Conservation (phyloP, 1,284 basidiomycete genomes). For the Anthracocystis panici-leucophaei region DNA sequence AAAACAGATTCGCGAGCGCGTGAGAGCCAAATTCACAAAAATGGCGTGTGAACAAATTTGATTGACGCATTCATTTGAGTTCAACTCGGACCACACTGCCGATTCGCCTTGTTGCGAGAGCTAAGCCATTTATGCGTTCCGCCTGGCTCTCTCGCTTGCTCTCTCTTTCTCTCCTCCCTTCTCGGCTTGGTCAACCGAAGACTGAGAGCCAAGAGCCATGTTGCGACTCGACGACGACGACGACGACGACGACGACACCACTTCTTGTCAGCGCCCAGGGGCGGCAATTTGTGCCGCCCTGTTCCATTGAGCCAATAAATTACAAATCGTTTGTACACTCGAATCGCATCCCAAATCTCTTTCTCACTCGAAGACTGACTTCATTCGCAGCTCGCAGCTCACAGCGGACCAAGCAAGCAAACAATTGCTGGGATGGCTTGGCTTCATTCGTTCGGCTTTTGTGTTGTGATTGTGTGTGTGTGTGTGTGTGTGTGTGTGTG, state of each 20-base stretch:
- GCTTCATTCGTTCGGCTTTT: too few species aligned
- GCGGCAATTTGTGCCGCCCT: background rate
- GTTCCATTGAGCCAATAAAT: too few species aligned
- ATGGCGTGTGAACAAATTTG: slow-evolving; percentile 6
- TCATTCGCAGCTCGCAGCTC: too few species aligned
- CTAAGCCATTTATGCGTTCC: background rate
- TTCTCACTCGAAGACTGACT: too few species aligned
- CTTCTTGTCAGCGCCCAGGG: background rate
- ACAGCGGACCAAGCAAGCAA: too few species aligned
- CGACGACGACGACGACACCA: background rate
- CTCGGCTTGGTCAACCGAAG: slow-evolving; percentile 9
- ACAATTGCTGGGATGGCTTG: too few species aligned
- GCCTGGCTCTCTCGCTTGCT: slow-evolving; percentile 5
- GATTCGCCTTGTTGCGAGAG: background rate
- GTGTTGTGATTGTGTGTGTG: too few species aligned
- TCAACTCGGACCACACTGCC: background rate
- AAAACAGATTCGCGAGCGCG: slow-evolving; percentile 7
- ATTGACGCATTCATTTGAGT: background rate
- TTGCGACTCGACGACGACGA: background rate
- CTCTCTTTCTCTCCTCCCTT: background rate
- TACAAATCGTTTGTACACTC: too few species aligned
- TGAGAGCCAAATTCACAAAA: background rate
- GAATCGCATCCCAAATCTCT: too few species aligned
- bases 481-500: too few species aligned
- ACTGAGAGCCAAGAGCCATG: background rate